Percentiles rank a stretch among this genome's conserved stretches.
These are phyloP conservation scores for Bipolaris cookei DNA, from an alignment of 2,329 filamentous ascomycete species.

Conservation along the genomic window DNA sequence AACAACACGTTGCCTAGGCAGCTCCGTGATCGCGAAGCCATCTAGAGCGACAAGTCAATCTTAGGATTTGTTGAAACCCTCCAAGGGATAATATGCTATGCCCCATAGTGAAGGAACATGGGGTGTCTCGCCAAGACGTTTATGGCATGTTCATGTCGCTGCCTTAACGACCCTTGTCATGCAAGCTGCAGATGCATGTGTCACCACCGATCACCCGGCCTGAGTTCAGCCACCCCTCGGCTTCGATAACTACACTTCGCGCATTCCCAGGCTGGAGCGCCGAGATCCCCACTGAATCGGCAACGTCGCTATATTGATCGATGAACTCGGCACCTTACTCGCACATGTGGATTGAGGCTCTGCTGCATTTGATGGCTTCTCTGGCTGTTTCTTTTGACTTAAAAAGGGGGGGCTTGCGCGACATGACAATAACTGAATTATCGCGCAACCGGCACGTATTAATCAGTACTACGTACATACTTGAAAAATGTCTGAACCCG, in stretches of 20 bases:
- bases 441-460: neutral
- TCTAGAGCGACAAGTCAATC: neutral
- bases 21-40: neutral
- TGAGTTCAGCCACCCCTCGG: neutral
- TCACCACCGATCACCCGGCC: neutral
- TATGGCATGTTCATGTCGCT: too few species aligned
- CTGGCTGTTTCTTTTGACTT: neutral
- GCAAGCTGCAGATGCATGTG: neutral
- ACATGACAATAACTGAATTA: neutral
- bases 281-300: neutral
- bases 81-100: neutral
- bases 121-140: too few species aligned
- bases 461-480: neutral
- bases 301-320: neutral
- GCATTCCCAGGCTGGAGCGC: neutral
- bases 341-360: neutral
- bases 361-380: neutral
- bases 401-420: neutral
- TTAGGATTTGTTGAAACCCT: neutral
- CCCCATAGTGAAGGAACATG: neutral
- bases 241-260: neutral
- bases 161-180: too few species aligned
- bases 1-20: neutral
- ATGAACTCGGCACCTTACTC: neutral
- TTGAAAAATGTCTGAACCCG: neutral